These are phyloP conservation scores for Byssochlamys sp. DNA, from an alignment of 2,329 filamentous ascomycete genomes.

Conservation along the genomic window DNA sequence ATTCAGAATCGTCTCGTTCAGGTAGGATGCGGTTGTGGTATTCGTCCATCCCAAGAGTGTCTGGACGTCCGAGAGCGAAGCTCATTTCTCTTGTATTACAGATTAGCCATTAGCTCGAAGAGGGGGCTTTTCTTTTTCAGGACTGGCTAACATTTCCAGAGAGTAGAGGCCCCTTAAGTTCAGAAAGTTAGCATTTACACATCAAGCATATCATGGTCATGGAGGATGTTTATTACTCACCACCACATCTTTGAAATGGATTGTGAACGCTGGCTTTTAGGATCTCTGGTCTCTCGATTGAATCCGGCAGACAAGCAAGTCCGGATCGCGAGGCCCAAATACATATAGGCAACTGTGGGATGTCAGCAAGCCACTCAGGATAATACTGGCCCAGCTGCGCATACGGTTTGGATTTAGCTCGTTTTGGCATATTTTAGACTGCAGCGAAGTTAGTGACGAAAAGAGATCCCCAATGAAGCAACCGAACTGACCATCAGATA, in stretches of 20 bases:
- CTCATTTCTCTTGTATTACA: conserved; percentile 33
- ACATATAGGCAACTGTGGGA: conserved; percentile 38
- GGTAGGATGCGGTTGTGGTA: conserved; percentile 40
- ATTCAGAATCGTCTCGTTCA: conserved; percentile 25
- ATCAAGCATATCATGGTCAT: too few species aligned
- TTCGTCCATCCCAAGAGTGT: conserved; percentile 40
- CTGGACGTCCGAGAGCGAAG: conserved; percentile 41
- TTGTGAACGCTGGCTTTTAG: conserved; percentile 25
- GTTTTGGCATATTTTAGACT: conserved; percentile 43
- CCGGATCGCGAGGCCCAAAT: conserved; percentile 39
- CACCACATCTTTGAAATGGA: conserved; percentile 41
- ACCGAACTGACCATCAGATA: conserved; percentile 34
- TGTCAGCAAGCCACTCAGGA: not conserved
- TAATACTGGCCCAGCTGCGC: conserved; percentile 4
- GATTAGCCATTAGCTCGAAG: not conserved
- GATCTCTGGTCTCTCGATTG: conserved; percentile 32
- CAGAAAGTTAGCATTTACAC: not conserved
- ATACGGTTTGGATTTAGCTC: conserved; percentile 40
- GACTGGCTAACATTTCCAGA: conserved; percentile 32
- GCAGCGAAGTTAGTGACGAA: not conserved
- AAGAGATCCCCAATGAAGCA: not conserved
- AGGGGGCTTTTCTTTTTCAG: not conserved
- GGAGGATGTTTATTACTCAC: conserved; percentile 17
- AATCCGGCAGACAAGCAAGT: conserved; percentile 41
- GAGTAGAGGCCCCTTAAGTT: conserved; percentile 35